These are phyloP conservation scores for Aureobasidium sp. DNA, from an alignment of 2,329 filamentous ascomycete species.

Conservation along the genomic window DNA sequence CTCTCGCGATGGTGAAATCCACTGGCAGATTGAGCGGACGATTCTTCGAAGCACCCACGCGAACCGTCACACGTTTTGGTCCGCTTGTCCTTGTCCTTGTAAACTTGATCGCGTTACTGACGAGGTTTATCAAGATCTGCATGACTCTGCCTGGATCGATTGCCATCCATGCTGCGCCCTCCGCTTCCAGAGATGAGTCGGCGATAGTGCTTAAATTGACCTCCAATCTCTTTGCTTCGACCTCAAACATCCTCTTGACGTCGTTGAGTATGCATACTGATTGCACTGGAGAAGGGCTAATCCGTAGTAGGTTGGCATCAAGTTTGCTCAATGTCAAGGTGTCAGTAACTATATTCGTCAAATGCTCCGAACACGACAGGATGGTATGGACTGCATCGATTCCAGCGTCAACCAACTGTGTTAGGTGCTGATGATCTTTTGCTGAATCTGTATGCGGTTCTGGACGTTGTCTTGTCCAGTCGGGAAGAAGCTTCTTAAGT, in stretches of 20 bases:
- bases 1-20: slow-evolving; percentile 26
- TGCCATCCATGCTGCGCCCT: slow-evolving; percentile 23
- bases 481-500: not conserved
- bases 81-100: slow-evolving; percentile 26
- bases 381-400: slow-evolving; percentile 22
- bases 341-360: slow-evolving; percentile 37
- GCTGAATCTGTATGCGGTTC: no score
- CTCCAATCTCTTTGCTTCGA: slow-evolving; percentile 27
- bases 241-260: slow-evolving; percentile 30
- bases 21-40: slow-evolving; percentile 25
- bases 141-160: slow-evolving; percentile 23
- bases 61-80: slow-evolving; percentile 30
- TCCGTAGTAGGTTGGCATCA: slow-evolving; percentile 26
- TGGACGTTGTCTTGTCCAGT: not conserved
- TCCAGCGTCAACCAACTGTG: slow-evolving; percentile 18
- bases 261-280: slow-evolving; percentile 27
- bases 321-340: slow-evolving; percentile 35
- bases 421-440: not conserved
- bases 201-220: slow-evolving; percentile 25
- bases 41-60: slow-evolving; percentile 27
- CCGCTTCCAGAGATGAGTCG: slow-evolving; percentile 27
- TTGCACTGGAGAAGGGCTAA: slow-evolving; percentile 32
- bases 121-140: slow-evolving; percentile 27
- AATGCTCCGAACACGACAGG: slow-evolving; percentile 22
- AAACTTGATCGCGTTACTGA: slow-evolving; percentile 33